Conservation (phyloP, 2,329 filamentous ascomycete genomes). For the Aurifilum marmelostoma region DNA sequence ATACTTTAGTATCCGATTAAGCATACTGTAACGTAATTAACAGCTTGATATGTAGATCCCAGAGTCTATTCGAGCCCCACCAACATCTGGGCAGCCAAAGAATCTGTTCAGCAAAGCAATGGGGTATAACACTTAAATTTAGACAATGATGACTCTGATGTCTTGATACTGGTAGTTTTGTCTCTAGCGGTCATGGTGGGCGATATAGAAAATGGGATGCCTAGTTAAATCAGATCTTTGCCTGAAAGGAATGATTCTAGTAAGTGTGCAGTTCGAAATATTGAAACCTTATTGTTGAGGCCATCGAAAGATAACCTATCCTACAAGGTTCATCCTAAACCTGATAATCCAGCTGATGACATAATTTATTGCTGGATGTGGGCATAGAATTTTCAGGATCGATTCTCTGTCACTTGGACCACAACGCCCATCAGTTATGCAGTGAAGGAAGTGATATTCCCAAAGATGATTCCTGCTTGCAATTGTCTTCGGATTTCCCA, state of each 20-base stretch:
- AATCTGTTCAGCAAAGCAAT: too few relatives aligned
- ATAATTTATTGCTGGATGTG: not conserved
- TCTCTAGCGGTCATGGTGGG: not conserved
- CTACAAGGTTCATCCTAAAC: not conserved
- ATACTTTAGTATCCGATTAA: not conserved
- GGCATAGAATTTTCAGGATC: not conserved
- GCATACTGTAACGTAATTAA: constrained; percentile 3
- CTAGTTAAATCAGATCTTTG: not conserved
- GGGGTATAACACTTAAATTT: too few relatives aligned
- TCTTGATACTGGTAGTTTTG: not conserved
- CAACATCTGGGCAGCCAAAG: not conserved
- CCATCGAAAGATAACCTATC: not conserved
- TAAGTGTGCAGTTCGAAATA: not conserved
- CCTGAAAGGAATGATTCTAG: not conserved
- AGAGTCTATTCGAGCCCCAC: not conserved
- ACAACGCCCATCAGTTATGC: too few relatives aligned
- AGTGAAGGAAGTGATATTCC: not conserved
- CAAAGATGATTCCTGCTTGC: not conserved
- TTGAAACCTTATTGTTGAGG: not conserved
- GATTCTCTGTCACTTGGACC: too few relatives aligned
- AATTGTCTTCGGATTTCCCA: not conserved
- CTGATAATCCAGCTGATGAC: not conserved
- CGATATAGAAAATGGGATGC: not conserved
- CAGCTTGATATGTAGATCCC: not conserved
- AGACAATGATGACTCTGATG: not conserved